Evolutionary conservation across 805 yeast genomes (phyloP).

Genomic region (Dipodascopsis tothii): DNA sequence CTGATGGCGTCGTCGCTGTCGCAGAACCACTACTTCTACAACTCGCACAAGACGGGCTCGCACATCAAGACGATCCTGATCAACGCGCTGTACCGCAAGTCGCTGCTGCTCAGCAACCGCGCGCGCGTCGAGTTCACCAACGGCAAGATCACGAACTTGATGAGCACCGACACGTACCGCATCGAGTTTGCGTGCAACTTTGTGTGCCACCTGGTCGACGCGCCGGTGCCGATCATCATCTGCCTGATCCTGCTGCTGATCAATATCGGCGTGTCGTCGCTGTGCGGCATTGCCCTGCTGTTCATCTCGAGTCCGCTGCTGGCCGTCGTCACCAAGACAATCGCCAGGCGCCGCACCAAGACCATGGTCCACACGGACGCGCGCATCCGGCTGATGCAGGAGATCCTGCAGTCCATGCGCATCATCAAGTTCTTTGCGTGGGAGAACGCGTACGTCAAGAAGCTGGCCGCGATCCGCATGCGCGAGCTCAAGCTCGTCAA

Average conservation of each 20-base stretch:
- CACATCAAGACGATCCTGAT: slow-evolving; percentile 64
- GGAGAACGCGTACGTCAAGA: slow-evolving; percentile 69
- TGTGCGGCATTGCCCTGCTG: slow-evolving; percentile 59
- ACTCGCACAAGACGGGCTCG: slow-evolving; percentile 57
- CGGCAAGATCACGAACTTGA: slow-evolving; percentile 65
- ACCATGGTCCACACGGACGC: slow-evolving; percentile 63
- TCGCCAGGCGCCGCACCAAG: slow-evolving; percentile 49
- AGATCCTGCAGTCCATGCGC: slow-evolving; percentile 68
- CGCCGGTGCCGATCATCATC: slow-evolving; percentile 58
- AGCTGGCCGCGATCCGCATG: slow-evolving; percentile 48
- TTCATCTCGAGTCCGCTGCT: slow-evolving; percentile 35
- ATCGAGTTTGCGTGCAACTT: slow-evolving; percentile 69
- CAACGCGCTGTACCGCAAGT: slow-evolving; percentile 60
- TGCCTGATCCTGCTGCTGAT: slow-evolving; percentile 56
- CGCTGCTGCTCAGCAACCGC: slow-evolving; percentile 51
- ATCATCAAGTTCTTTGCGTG: slow-evolving; percentile 83
- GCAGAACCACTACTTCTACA: slow-evolving; percentile 58
- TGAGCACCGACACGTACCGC: slow-evolving; percentile 76
- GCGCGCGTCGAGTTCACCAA: slow-evolving; percentile 56
- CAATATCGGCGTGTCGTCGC: slow-evolving; percentile 64
- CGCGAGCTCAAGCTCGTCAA: slow-evolving; percentile 57
- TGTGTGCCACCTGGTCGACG: slow-evolving; percentile 54
- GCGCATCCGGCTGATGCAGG: slow-evolving; percentile 70
- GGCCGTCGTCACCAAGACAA: slow-evolving; percentile 41
- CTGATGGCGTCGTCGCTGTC: slow-evolving; percentile 43